Percentiles rank a stretch among this genome's conserved stretches.
Evolutionary conservation across 2,329 filamentous ascomycete genomes (phyloP).

Genomic region (Scedosporium minutisporum): DNA sequence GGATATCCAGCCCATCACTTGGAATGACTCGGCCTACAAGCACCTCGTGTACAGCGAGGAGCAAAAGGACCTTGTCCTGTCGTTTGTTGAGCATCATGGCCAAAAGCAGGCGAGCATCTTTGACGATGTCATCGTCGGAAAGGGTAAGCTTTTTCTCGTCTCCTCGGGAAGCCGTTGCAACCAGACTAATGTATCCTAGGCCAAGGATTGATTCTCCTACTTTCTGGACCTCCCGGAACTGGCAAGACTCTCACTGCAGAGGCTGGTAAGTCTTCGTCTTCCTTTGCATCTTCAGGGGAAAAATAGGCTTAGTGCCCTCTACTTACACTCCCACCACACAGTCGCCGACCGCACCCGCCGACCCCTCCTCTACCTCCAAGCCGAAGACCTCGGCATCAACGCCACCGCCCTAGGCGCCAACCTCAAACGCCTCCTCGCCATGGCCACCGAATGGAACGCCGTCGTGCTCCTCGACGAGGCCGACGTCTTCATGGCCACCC

Average conservation of each 20-base stretch:
- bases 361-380: conserved; percentile 35
- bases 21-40: conserved; percentile 35
- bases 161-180: background rate
- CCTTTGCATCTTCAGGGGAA: background rate
- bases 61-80: conserved; percentile 36
- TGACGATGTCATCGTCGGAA: conserved; percentile 31
- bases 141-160: conserved; percentile 15
- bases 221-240: conserved; percentile 66
- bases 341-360: conserved; percentile 31
- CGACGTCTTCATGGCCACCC: conserved; percentile 41
- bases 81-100: conserved; percentile 36
- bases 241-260: conserved; percentile 86
- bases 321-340: background rate
- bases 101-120: conserved; percentile 12
- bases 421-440: conserved; percentile 34
- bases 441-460: conserved; percentile 39
- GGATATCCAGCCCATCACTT: conserved; percentile 29
- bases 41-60: conserved; percentile 37
- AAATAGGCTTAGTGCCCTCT: background rate
- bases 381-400: conserved; percentile 37
- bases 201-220: conserved; percentile 33
- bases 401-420: conserved; percentile 34
- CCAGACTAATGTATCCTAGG: conserved; percentile 11
- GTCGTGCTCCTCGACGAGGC: conserved; percentile 43
- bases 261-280: conserved; percentile 19